Evolutionary conservation across 495 filamentous ascomycete species (phyloP).

Genomic region (Neurospora discreta): DNA sequence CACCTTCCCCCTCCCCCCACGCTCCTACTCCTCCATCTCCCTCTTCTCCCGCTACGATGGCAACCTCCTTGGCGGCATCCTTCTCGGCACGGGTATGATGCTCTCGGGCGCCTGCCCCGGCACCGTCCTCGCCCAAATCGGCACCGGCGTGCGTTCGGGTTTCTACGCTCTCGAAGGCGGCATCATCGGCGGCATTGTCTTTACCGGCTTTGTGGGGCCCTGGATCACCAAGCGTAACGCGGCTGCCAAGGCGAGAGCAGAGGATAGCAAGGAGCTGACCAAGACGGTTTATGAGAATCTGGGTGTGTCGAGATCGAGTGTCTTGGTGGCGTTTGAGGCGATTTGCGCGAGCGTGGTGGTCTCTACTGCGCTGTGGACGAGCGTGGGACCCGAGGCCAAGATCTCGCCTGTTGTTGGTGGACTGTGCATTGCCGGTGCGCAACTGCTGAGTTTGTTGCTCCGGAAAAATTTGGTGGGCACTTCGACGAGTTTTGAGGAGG

Average conservation of each 20-base stretch:
- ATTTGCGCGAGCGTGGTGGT: slow-evolving; percentile 18
- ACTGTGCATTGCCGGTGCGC: slow-evolving; percentile 37
- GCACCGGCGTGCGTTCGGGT: slow-evolving; percentile 33
- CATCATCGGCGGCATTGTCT: slow-evolving; percentile 33
- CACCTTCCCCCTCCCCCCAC: slow-evolving; percentile 23
- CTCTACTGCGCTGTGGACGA: slow-evolving; percentile 15
- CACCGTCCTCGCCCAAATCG: slow-evolving; percentile 43
- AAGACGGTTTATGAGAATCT: slow-evolving; percentile 24
- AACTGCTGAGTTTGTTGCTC: slow-evolving; percentile 32
- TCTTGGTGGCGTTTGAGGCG: slow-evolving; percentile 21
- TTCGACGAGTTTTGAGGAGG: slow-evolving; percentile 41
- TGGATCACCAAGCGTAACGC: slow-evolving; percentile 2
- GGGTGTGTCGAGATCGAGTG: slow-evolving; percentile 12
- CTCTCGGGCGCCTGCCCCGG: slow-evolving; percentile 47
- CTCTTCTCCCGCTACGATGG: slow-evolving; percentile 37
- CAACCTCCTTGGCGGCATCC: slow-evolving; percentile 43
- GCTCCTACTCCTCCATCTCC: slow-evolving; percentile 24
- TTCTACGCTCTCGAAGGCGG: slow-evolving; percentile 31
- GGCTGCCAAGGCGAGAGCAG: neutral
- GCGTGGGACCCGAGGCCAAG: slow-evolving; percentile 18
- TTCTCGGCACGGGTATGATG: slow-evolving; percentile 45
- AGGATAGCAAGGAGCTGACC: slow-evolving; percentile 3
- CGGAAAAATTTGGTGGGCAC: slow-evolving; percentile 36
- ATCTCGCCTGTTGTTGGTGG: slow-evolving; percentile 34
- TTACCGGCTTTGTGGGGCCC: slow-evolving; percentile 19